Evolutionary conservation across 106 monocot genomes (phyloP).

Genomic region (Cymbidium sinense): DNA sequence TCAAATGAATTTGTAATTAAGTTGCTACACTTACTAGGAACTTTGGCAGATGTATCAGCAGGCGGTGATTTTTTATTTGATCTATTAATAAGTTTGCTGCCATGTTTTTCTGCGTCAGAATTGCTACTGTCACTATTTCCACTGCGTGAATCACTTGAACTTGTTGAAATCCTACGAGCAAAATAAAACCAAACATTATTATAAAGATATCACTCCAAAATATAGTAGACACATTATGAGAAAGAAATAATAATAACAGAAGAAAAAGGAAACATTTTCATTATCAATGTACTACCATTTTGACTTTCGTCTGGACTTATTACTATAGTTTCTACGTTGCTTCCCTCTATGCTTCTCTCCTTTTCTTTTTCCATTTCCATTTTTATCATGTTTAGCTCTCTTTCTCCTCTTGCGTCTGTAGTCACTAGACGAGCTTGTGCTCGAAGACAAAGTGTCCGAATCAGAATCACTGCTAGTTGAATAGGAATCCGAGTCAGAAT

Average conservation of each 20-base stretch:
- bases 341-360: slow-evolving; percentile 14
- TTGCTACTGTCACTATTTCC: slow-evolving; percentile 13
- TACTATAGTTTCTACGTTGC: slow-evolving; percentile 18
- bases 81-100: slow-evolving; percentile 5
- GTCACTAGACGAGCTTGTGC: slow-evolving; percentile 50
- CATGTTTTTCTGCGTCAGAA: slow-evolving; percentile 24
- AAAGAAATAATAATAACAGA: not conserved
- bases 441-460: slow-evolving; percentile 27
- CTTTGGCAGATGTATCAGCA: slow-evolving; percentile 6
- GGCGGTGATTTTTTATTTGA: not conserved
- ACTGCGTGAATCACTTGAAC: slow-evolving; percentile 27
- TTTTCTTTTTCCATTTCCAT: slow-evolving; percentile 16
- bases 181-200: not conserved
- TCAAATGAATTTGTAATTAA: not conserved
- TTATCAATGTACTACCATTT: slow-evolving; percentile 22
- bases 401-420: slow-evolving; percentile 34
- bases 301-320: slow-evolving; percentile 28
- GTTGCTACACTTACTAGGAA: not conserved
- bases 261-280: not conserved
- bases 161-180: slow-evolving; percentile 10
- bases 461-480: slow-evolving; percentile 40
- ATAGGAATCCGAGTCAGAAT: slow-evolving; percentile 30
- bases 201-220: not conserved
- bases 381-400: slow-evolving; percentile 24
- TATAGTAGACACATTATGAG: not conserved